Conservation (phyloP, 2,329 filamentous ascomycete species). For the Exophiala aquamarina region DNA sequence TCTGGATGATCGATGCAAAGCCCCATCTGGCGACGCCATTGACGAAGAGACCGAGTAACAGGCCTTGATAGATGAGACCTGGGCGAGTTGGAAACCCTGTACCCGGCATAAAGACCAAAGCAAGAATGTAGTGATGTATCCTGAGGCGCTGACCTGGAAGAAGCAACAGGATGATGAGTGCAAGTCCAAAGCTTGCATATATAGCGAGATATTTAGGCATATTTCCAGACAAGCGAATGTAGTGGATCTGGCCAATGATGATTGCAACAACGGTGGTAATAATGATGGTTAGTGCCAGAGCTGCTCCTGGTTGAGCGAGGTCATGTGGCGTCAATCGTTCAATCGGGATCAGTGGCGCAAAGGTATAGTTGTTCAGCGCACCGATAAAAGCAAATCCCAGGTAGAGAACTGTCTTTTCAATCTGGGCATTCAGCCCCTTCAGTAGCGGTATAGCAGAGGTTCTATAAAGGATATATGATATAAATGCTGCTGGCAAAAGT, state of each 20-base stretch:
- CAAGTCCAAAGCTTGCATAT: slow-evolving; percentile 67
- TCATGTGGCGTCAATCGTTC: slow-evolving; percentile 89
- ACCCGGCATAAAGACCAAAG: slow-evolving; percentile 80
- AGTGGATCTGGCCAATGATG: slow-evolving; percentile 75
- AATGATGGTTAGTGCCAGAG: slow-evolving; percentile 76
- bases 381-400: slow-evolving; percentile 89
- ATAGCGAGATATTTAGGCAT: slow-evolving; percentile 75
- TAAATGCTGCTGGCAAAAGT: slow-evolving; percentile 83
- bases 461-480: slow-evolving; percentile 82
- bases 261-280: slow-evolving; percentile 69
- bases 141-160: slow-evolving; percentile 78
- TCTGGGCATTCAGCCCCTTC: slow-evolving; percentile 70
- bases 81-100: slow-evolving; percentile 86
- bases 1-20: slow-evolving; percentile 86
- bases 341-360: slow-evolving; percentile 84
- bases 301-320: slow-evolving; percentile 86
- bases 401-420: slow-evolving; percentile 90
- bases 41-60: slow-evolving; percentile 87
- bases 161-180: slow-evolving; percentile 68
- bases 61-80: slow-evolving; percentile 80
- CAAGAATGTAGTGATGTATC: slow-evolving; percentile 94
- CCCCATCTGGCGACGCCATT: slow-evolving; percentile 94
- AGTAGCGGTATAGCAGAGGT: slow-evolving; percentile 76
- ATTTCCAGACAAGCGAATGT: slow-evolving; percentile 80
- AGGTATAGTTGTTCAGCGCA: slow-evolving; percentile 89